Conservation (phyloP, 169 alveolate genomes). For the Babesia ovis region DNA sequence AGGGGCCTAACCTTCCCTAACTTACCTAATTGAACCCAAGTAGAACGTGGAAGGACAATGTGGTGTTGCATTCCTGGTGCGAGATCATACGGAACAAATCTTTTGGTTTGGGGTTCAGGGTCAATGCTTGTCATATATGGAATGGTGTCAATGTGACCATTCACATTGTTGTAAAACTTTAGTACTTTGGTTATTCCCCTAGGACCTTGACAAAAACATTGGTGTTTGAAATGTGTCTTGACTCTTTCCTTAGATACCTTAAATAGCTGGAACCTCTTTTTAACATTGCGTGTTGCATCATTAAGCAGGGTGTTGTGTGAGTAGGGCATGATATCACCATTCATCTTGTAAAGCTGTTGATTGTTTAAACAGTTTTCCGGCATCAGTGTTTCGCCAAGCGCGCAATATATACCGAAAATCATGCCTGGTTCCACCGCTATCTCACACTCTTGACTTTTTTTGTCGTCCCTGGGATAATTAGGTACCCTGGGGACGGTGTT, state of each 20-base stretch:
- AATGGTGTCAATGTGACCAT: background rate
- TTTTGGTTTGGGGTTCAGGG: background rate
- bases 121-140: background rate
- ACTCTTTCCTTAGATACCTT: constrained; percentile 24
- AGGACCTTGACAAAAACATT: constrained; percentile 34
- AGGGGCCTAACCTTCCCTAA: background rate
- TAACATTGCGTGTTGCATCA: background rate
- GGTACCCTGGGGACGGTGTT: constrained; percentile 18
- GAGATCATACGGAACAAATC: background rate
- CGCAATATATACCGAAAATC: constrained; percentile 63
- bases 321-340: background rate
- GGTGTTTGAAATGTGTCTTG: background rate
- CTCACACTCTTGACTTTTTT: background rate
- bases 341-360: background rate
- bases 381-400: constrained; percentile 28
- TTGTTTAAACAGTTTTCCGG: constrained; percentile 26
- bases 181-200: background rate
- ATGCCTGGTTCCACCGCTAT: constrained; percentile 59
- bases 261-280: constrained; percentile 11
- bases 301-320: background rate
- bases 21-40: background rate
- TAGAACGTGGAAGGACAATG: background rate
- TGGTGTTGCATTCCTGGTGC: background rate
- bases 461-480: background rate
- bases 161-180: background rate